Percentiles rank a stretch among this genome's conserved stretches.
These are phyloP conservation scores for Coniella lustricola DNA, from an alignment of 2,329 filamentous ascomycete genomes.

Conservation along the genomic window DNA sequence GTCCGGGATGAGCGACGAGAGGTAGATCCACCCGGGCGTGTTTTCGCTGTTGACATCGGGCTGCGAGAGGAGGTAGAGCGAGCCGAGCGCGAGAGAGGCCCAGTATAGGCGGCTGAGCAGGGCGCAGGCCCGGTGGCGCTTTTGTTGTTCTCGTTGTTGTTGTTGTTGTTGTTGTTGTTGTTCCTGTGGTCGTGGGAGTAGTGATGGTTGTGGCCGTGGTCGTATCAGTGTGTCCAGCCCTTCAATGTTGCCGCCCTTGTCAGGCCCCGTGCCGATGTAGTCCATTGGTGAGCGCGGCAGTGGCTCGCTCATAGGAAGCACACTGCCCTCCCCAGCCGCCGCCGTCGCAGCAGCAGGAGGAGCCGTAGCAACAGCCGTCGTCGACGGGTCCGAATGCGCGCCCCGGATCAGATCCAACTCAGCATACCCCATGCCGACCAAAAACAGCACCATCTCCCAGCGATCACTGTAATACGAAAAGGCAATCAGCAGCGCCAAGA, in stretches of 20 bases:
- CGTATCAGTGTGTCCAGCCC: background rate
- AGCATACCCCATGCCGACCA: conserved; percentile 46
- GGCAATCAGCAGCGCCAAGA: conserved; percentile 33
- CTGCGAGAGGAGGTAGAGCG: conserved; percentile 46
- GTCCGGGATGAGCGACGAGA: conserved; percentile 40
- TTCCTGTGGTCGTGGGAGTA: background rate
- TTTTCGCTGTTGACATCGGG: conserved; percentile 33
- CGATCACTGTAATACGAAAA: conserved; percentile 41
- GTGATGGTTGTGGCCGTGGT: background rate
- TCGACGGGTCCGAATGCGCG: conserved; percentile 30
- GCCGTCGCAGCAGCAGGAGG: conserved; percentile 4
- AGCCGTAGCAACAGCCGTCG: conserved; percentile 10
- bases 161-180: no score
- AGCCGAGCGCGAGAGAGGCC: conserved; percentile 36
- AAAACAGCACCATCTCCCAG: conserved; percentile 51
- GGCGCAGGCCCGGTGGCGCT: no score
- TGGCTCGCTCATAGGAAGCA: no score
- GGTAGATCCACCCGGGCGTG: conserved; percentile 45
- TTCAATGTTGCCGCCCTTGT: no score
- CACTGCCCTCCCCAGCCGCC: no score
- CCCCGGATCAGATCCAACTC: conserved; percentile 46
- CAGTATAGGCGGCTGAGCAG: conserved; percentile 27
- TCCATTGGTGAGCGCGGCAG: conserved; percentile 3
- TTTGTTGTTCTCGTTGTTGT: no score
- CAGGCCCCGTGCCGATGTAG: conserved; percentile 4